These are phyloP conservation scores for Gymnopilus dilepis DNA, from an alignment of 768 basidiomycete genomes.

Conservation along the genomic window DNA sequence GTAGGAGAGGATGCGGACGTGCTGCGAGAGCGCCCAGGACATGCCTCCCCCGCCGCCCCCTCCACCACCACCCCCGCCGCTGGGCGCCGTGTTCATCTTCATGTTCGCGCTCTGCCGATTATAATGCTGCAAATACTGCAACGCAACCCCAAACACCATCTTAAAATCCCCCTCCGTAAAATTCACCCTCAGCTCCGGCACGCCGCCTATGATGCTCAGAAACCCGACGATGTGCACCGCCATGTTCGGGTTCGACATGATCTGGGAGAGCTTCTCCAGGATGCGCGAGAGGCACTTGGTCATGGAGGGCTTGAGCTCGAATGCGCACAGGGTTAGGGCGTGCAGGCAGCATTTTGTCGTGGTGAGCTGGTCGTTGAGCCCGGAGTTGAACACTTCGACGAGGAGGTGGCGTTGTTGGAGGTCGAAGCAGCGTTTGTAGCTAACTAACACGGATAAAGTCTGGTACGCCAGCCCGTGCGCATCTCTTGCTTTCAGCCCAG, in stretches of 20 bases:
- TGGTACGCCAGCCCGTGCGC: conserved; percentile 90
- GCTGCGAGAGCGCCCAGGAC: conserved; percentile 89
- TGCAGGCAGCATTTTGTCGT: conserved; percentile 91
- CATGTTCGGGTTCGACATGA: conserved; percentile 93
- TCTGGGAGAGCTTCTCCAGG: conserved; percentile 86
- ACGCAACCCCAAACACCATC: conserved; percentile 91
- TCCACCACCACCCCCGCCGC: no score
- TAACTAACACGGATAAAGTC: conserved; percentile 84
- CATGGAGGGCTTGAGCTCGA: conserved; percentile 84
- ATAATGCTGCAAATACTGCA: conserved; percentile 93
- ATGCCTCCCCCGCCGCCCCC: no score
- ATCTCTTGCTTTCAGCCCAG: conserved; percentile 72
- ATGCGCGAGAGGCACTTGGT: conserved; percentile 81
- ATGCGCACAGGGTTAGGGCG: conserved; percentile 85
- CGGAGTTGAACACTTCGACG: conserved; percentile 75
- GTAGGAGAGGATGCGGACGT: conserved; percentile 88
- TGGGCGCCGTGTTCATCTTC: no score
- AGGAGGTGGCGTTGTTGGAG: conserved; percentile 65
- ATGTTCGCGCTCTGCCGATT: conserved; percentile 63
- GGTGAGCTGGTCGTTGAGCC: conserved; percentile 70
- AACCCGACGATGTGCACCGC: conserved; percentile 97
- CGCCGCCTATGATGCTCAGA: conserved; percentile 83
- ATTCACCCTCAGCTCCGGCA: conserved; percentile 81
- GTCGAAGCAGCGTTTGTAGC: conserved; percentile 84
- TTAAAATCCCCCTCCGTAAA: conserved; percentile 91